Evolutionary conservation across 345 rosid species (phyloP).

Genomic region (Citrus trifoliata): DNA sequence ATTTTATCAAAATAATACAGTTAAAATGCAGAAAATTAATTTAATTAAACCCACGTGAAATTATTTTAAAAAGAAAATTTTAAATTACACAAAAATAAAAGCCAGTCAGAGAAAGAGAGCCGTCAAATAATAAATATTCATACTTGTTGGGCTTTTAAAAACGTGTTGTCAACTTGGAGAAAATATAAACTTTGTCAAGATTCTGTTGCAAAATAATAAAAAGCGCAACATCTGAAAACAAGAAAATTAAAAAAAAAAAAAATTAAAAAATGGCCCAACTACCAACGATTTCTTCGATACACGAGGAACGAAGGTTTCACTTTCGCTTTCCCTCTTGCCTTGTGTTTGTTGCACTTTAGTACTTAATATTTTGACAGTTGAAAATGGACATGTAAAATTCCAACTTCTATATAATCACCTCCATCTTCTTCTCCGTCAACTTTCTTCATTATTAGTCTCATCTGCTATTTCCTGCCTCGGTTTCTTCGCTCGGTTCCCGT

Average conservation of each 20-base stretch:
- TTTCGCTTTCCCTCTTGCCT: neutral
- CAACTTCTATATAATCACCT: neutral
- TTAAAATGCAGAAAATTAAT: too few relatives aligned
- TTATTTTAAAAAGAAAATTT: too few relatives aligned
- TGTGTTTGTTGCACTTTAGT: neutral
- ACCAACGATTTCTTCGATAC: slow-evolving; percentile 20
- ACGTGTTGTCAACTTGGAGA: neutral
- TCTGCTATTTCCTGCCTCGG: slow-evolving; percentile 21
- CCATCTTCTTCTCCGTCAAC: slow-evolving; percentile 44
- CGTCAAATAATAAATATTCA: too few relatives aligned
- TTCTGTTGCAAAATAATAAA: neutral
- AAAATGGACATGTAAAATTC: neutral
- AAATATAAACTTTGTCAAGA: neutral
- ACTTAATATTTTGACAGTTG: neutral
- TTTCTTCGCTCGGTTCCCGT: slow-evolving; percentile 22
- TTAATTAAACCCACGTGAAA: too few relatives aligned
- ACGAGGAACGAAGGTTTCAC: neutral
- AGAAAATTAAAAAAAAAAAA: neutral
- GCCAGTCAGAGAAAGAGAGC: too few relatives aligned
- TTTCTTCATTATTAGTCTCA: slow-evolving; percentile 19
- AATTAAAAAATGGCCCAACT: neutral
- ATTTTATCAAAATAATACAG: too few relatives aligned
- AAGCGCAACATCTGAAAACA: neutral
- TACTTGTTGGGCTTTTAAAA: neutral
- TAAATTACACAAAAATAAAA: too few relatives aligned